Base-by-base conservation (phyloP, 306 rosid species). In the Inga leiocalycina region DNA sequence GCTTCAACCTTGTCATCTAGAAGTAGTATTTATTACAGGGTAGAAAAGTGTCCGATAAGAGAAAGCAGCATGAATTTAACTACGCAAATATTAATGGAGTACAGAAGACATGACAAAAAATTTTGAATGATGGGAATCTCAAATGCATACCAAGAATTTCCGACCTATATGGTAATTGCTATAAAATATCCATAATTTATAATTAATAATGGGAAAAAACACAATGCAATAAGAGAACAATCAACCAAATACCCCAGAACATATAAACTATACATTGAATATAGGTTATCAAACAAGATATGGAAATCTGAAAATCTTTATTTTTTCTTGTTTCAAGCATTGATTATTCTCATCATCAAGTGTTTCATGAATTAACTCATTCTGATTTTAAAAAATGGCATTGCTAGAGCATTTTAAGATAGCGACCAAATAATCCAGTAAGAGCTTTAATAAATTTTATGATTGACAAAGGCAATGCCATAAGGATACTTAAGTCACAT, bases 1-100 rank as follows among this genome's bases (percentile, higher is more conserved):
- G 78, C 22, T 49, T 82, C 45, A 79, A 44, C 78, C n/a, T 62
- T 79, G 22, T 10, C 11, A 71, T 12, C 45, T 16, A 13, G n/a
- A n/a, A n/a, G 44, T 52, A 39, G 43, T 75, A 51, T 22, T 22
- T 39, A 16, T 37, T 52, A 37, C 71, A 49, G 56, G 71, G 30
- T 41, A 14, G 5, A 66, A 22, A 69, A 52, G 52, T 51, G 41
- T 32, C 19, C 54, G 8, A 51, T 37, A 49, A 35, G 69, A 43
- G 8, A 19, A 71, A 59, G 48, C 39, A 8, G 15, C 39, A 72
- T 3, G 39, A 80, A 80, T 54, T 52, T 35, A 52, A 71, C 17
- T 32, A 74, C 14, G 56, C 4, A 70, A 49, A 70, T 20, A 67
- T 34, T 49, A 35, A 64, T 35, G 51, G 41, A 15, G 10, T 12